These are phyloP conservation scores for Kondoa malvinella DNA, from an alignment of 768 basidiomycete species.

Conservation along the genomic window DNA sequence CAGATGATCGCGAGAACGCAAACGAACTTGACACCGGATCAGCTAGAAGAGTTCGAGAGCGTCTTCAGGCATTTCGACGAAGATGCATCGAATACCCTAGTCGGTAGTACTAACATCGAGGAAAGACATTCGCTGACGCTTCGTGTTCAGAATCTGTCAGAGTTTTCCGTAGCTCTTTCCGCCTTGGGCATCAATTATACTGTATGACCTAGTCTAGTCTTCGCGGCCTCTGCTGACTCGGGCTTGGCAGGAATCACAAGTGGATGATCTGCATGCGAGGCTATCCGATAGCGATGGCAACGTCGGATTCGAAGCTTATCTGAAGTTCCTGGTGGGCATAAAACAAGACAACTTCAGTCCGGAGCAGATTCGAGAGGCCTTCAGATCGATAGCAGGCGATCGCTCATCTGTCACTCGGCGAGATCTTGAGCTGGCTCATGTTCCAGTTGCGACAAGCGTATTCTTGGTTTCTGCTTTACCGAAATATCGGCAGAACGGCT, in stretches of 20 bases:
- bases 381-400: slow-evolving; percentile 74
- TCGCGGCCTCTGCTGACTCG: slow-evolving; percentile 46
- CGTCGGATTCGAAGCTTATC: slow-evolving; percentile 60
- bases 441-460: slow-evolving; percentile 56
- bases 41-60: slow-evolving; percentile 87
- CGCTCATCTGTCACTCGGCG: slow-evolving; percentile 92
- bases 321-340: slow-evolving; percentile 83
- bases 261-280: slow-evolving; percentile 2
- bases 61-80: slow-evolving; percentile 96
- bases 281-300: neutral
- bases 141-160: slow-evolving; percentile 40
- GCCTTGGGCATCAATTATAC: slow-evolving; percentile 87
- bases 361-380: slow-evolving; percentile 79
- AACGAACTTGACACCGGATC: slow-evolving; percentile 86
- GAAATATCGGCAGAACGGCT: slow-evolving; percentile 15
- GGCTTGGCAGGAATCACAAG: neutral
- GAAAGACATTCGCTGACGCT: no score
- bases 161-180: slow-evolving; percentile 85
- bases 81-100: slow-evolving; percentile 76
- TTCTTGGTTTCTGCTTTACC: slow-evolving; percentile 77
- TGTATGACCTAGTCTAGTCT: slow-evolving; percentile 57
- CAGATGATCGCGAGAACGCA: slow-evolving; percentile 86
- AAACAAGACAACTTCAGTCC: slow-evolving; percentile 87
- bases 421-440: slow-evolving; percentile 65
- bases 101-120: neutral